Base-by-base conservation (phyloP, 805 yeast genomes). In the Candida suzukii region DNA sequence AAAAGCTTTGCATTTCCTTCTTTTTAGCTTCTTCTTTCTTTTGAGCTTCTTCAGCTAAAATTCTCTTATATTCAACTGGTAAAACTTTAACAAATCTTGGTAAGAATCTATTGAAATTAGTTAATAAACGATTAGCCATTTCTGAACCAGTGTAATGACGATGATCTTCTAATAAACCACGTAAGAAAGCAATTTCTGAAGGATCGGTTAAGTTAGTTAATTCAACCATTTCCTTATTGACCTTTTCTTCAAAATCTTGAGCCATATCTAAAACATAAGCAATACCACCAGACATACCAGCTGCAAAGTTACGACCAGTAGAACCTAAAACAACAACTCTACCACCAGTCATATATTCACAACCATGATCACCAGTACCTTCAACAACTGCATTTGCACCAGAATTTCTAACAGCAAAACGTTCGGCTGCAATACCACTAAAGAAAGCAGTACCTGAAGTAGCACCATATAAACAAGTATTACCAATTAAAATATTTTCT, bases 281-380 rank as follows among this genome's bases (percentile, higher is more conserved):
- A 63, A 93, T 91, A 78, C 99, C 99, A 67, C 99, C 99, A 54
- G 97, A 90, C 84, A 93, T 93, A 72, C 99, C 99, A 42, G 99
- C 96, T 46, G 86, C 96, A 61, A 85, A 85, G 71, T 88, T 83
- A 48, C 97, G 79, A 44, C 96, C 97, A 54, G 96, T 86, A 45
- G 80, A 68, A 37, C 97, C 96, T 52, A 91, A 75, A 37, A 91
- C 88, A 58, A 91, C 88, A 47, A 93, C 96, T 56, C 98, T 80
- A 61, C 99, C 99, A 63, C 99, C 98, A 53, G 98, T 90, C 99
- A 91, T 91, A 69, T 91, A 91, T 68, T 91, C 99, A 70, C 97
- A 91, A 40, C 99, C 99, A 63, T 91, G 97, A 64, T 91, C 96
- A 70, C 99, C 99, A 49, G 86, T 82, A 58, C 96, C 96, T 67